Evolutionary conservation across 2,329 filamentous ascomycete species (phyloP), one percentile per base, ranked within the genome.

Genomic region (Coniella vitis): DNA sequence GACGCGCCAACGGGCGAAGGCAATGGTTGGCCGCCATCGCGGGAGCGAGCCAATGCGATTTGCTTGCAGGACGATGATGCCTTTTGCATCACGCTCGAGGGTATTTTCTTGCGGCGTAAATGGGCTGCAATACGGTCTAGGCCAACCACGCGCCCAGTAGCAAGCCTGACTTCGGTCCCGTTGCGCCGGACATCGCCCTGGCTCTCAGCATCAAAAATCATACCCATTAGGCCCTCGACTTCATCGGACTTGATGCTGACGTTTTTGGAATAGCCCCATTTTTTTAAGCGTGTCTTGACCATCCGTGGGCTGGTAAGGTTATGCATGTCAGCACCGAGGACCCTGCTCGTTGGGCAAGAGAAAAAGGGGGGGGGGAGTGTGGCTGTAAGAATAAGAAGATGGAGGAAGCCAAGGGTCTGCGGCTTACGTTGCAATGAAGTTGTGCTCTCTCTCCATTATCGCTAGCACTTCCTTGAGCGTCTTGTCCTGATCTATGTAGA

Each of bases 351-450:
- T n/a, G 19, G 20, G 20, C 19, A n/a, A 4, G 7, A 21, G 14
- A 12, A 10, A 9, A 9, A 10, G 17, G n/a, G 4, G 21, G 14
- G 22, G 21, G 21, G 7, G 20, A 20, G n/a, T n/a, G n/a, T 4
- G 20, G 10, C 8, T 20, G 19, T 17, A 10, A n/a, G 16, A 31
- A 13, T 5, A 22, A 12, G 21, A 17, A 10, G 8, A 36, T n/a
- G 44, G 14, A 10, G 32, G 9, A 3, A 42, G 19, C 1, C 10
- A 13, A 16, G 19, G 5, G 17, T 31, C 22, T 35, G 31, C 14
- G 17, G 41, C 54, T 53, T 45, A 58, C 56, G 56, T 58, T 21
- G 53, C 56, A 19, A 53, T 35, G 19, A 58, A 58, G 21, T 45
- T 46, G 40, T 58, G 50, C 7, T 55, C 47, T 25, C 45, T 45